A percentile compares a stretch with the other conserved stretches of the same genome.
These are phyloP conservation scores for Tylopilus felleus DNA, from an alignment of 768 basidiomycete genomes.

Conservation along the genomic window DNA sequence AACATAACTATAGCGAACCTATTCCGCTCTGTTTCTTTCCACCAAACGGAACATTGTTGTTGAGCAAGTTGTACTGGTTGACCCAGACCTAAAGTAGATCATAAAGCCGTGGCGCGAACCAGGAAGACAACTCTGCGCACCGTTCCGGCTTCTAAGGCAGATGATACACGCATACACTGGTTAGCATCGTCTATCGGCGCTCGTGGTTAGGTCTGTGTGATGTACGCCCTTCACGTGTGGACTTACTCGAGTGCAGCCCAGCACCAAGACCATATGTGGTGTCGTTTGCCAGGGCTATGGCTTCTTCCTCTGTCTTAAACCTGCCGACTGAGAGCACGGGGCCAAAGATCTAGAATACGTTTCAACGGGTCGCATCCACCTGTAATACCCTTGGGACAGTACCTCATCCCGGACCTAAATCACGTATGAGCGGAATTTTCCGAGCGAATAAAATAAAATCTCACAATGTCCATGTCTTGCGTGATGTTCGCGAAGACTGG, in stretches of 20 bases:
- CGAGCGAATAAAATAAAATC: constrained; percentile 19
- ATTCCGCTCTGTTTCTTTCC: constrained; percentile 93
- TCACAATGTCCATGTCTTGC: constrained; percentile 82
- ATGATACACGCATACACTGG: constrained; percentile 87
- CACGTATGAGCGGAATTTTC: constrained; percentile 22
- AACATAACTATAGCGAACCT: constrained; percentile 38
- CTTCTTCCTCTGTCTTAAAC: constrained; percentile 88
- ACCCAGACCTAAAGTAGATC: constrained; percentile 68
- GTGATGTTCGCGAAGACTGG: constrained; percentile 80
- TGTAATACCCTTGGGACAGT: constrained; percentile 6
- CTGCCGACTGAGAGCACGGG: constrained; percentile 82
- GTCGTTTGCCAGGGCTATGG: constrained; percentile 78
- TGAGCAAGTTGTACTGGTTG: constrained; percentile 82
- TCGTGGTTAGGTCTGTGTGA: constrained; percentile 1
- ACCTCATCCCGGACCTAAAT: constrained; percentile 33
- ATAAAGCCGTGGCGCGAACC: constrained; percentile 2
- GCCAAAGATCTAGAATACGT: constrained; percentile 74
- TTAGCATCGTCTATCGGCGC: constrained; percentile 63
- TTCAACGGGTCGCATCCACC: constrained; percentile 9
- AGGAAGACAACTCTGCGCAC: constrained; percentile 39
- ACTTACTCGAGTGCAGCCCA: constrained; percentile 81
- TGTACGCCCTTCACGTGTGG: neutral
- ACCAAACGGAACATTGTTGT: constrained; percentile 91
- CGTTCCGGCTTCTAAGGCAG: constrained; percentile 84
- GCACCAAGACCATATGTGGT: constrained; percentile 91